Base-by-base conservation (phyloP, 495 filamentous ascomycete genomes). In the Schizothecium vesticola region DNA sequence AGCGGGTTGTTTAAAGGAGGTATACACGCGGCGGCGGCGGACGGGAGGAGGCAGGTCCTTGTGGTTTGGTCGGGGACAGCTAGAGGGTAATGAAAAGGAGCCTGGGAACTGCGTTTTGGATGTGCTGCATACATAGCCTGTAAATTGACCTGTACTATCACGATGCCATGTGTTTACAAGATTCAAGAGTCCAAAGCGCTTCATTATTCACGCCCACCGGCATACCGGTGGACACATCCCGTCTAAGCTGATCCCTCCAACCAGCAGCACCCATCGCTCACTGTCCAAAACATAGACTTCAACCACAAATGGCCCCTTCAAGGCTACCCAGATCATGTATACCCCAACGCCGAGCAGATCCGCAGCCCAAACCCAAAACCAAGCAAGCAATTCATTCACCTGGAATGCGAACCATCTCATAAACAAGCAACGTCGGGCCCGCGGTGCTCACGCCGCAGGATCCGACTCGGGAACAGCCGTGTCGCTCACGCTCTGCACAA, bases 401-500 rank as follows among this genome's bases (percentile, higher is more conserved):
- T 51, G 43, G 43, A 51, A 51, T n/a, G 43, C 43, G 13, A 36
- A 29, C 28, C 28, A 43, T 43, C 33, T 5, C 33, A 43, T 13
- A 43, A 43, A 6, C 13, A 43, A 43, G 13, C 33, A 16, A 43
- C 33, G 0, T 43, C 13, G 1, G 3, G 4, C 13, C 13, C 33
- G 16, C 16, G 4, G 8, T 19, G 2, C 43, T n/a, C 19, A 80
- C 22, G 78, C 74, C 22, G 65, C 57, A 3, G 82, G 80, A 71
- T 85, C 81, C 28, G 73, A 77, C 65, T 78, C 79, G 8, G 72
- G 72, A 28, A 73, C 67, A 61, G 69, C 64, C 24, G 74, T 59
- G 5, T 67, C 66, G 10, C 33, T 67, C 33, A 56, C 59, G 59
- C 79, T 78, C 74, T 93, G 89, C 72, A 93, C 91, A 56, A 92